These are phyloP conservation scores for Cytauxzoon felis DNA, from an alignment of 169 alveolate genomes.

Conservation along the genomic window DNA sequence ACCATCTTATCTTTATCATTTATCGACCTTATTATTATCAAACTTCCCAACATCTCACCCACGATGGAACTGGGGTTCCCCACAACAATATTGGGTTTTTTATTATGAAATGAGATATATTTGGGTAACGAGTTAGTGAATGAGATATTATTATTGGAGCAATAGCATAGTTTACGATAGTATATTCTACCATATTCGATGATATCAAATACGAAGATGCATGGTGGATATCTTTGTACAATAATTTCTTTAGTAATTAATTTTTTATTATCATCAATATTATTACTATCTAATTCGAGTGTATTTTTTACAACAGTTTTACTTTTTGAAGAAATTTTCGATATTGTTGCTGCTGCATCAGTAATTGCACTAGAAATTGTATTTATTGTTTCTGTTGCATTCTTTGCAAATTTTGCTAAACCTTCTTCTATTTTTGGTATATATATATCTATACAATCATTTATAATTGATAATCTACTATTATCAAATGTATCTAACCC, in stretches of 20 bases:
- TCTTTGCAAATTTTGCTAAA: conserved; percentile 40
- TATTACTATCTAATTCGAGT: conserved; percentile 13
- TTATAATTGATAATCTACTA: conserved; percentile 35
- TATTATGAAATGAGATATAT: conserved; percentile 19
- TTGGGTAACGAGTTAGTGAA: conserved; percentile 56
- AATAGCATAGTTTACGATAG: conserved; percentile 68
- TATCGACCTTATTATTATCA: conserved; percentile 20
- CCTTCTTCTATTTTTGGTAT: conserved; percentile 45
- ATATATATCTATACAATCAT: conserved; percentile 38
- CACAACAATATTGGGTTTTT: conserved; percentile 4
- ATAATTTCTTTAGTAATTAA: conserved; percentile 63
- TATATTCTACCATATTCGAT: conserved; percentile 68
- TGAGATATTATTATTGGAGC: conserved; percentile 64
- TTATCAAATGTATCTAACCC: conserved; percentile 31
- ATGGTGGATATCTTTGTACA: conserved; percentile 58
- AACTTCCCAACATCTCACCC: conserved; percentile 7
- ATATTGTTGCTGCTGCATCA: conserved; percentile 54
- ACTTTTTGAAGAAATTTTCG: conserved; percentile 37
- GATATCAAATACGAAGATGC: conserved; percentile 65
- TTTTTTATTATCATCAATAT: conserved; percentile 10
- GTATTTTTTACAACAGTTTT: conserved; percentile 33
- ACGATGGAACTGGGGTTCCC: conserved; percentile 17
- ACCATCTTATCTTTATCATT: conserved; percentile 20
- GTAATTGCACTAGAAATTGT: conserved; percentile 45
- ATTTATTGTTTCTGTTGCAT: conserved; percentile 45